Percentiles rank a stretch among this genome's conserved stretches.
Evolutionary conservation across 768 basidiomycete genomes (phyloP).

Genomic region (Auriscalpium microsporum): DNA sequence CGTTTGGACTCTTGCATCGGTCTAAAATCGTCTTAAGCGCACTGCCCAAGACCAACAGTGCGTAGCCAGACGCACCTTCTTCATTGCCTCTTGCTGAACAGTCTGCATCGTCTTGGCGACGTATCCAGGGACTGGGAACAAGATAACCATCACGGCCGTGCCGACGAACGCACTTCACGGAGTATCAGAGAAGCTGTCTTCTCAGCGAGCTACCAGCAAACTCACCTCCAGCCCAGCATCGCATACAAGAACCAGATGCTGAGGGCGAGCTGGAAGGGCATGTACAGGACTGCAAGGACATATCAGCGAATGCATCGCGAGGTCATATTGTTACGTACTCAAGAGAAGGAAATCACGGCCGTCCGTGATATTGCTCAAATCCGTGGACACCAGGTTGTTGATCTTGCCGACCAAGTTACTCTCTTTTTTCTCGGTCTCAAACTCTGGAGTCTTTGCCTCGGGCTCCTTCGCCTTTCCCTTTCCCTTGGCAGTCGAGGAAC

Average conservation of each 20-base stretch:
- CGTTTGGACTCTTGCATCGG: slow-evolving; percentile 38
- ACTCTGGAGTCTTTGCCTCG: slow-evolving; percentile 25
- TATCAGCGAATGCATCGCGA: slow-evolving; percentile 20
- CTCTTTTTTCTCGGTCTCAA: slow-evolving; percentile 15
- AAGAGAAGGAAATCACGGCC: slow-evolving; percentile 20
- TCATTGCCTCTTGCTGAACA: slow-evolving; percentile 33
- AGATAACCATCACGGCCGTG: slow-evolving; percentile 29
- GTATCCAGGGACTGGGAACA: slow-evolving; percentile 35
- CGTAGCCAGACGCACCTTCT: slow-evolving; percentile 20
- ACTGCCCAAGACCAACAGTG: too few species aligned
- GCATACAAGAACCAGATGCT: slow-evolving; percentile 34
- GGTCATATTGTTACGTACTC: slow-evolving; percentile 2
- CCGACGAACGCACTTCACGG: slow-evolving; percentile 31
- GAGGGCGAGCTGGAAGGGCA: slow-evolving; percentile 33
- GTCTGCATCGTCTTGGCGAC: slow-evolving; percentile 29
- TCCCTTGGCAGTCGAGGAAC: background rate
- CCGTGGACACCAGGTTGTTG: slow-evolving; percentile 68
- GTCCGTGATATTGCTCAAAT: slow-evolving; percentile 30
- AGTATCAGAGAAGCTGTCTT: too few species aligned
- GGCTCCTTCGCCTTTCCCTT: background rate
- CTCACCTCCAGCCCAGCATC: slow-evolving; percentile 46
- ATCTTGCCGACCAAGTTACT: slow-evolving; percentile 63
- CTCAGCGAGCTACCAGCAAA: slow-evolving; percentile 24
- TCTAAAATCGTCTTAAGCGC: slow-evolving; percentile 18
- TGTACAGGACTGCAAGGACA: slow-evolving; percentile 20